phyloP scores from a whole-genome alignment of 495 filamentous ascomycete genomes.

The Geoglossum glabrum region DNA sequence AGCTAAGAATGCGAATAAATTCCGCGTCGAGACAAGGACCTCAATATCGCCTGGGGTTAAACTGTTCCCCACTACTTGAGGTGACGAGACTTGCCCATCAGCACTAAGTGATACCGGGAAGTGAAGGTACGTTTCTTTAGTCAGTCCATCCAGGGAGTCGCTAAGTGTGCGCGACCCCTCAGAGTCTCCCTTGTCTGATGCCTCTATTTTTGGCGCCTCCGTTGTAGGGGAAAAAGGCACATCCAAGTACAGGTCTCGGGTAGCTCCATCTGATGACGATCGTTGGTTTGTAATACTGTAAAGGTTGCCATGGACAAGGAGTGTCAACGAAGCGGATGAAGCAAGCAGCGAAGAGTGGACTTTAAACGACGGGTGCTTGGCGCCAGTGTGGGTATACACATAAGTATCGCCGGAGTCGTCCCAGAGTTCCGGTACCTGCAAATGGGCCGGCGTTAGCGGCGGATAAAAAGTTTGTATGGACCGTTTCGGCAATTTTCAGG shows the following conservation, averaged over 20 bases:
- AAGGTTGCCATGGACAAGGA: constrained; percentile 41
- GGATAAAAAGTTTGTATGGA: neutral
- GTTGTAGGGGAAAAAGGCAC: too few species aligned
- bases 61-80: constrained; percentile 29
- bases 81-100: constrained; percentile 11
- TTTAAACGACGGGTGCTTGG: constrained; percentile 54
- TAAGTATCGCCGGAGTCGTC: constrained; percentile 64
- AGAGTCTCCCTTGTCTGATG: neutral
- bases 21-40: constrained; percentile 54
- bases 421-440: constrained; percentile 72
- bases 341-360: constrained; percentile 50
- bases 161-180: constrained; percentile 9
- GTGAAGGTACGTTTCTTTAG: constrained; percentile 44
- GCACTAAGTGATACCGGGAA: constrained; percentile 29
- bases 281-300: constrained; percentile 8
- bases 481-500: neutral
- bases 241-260: neutral
- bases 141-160: constrained; percentile 14
- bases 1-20: constrained; percentile 76
- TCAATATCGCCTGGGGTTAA: constrained; percentile 24
- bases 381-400: constrained; percentile 39
- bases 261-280: neutral
- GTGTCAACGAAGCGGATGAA: constrained; percentile 46
- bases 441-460: neutral
- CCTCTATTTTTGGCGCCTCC: constrained; percentile 19